Base-by-base conservation (phyloP, 495 filamentous ascomycete genomes). In the Elasticomyces elasticus region DNA sequence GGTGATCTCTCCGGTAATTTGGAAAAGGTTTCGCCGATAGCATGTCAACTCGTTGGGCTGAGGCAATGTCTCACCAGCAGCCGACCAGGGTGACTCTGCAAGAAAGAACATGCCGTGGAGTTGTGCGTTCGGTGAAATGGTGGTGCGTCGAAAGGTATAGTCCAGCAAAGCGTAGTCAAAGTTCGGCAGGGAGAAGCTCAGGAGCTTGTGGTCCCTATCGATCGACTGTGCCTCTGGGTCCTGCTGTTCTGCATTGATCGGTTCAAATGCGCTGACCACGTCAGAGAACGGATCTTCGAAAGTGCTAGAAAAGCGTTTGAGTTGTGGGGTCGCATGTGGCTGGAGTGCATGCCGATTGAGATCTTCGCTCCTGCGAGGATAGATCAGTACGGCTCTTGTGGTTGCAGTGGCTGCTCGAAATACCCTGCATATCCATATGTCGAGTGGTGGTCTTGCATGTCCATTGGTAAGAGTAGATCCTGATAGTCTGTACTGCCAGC, bases 81-180 rank as follows among this genome's bases (percentile, higher is more conserved):
- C 76, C 23, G 86, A 79, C 68, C 77, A 79, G 13, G 87, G 84
- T 56, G 89, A 71, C 71, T 95, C 89, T 46, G 89, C 89, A 5
- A 95, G 78, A 63, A 92, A 94, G 72, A 95, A 95, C 87, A 94
- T 94, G 71, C 89, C 89, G 64, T 92, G 87, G 27, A 95, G 71
- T 67, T 94, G 89, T 40, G 87, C 88, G 9, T 83, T 79, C 65
- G 94, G 80, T 28, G 77, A 76, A 22, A 88, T 65, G 5, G 72
- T 74, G 6, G 75, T 71, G 63, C 79, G 67, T 49, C 79, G 75
- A 66, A 79, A 74, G 56, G 79, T 75, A 72, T 79, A 85, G 60
- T 88, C 84, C 30, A 89, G 72, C 10, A 87, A 70, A 1, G 79
- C 79, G 41, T 83, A 87, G 58, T 81, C 80, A 56, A 83, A 80